These are phyloP conservation scores for Coemansia erecta DNA, from an alignment of 192 early-diverging fungal species.

Conservation along the genomic window DNA sequence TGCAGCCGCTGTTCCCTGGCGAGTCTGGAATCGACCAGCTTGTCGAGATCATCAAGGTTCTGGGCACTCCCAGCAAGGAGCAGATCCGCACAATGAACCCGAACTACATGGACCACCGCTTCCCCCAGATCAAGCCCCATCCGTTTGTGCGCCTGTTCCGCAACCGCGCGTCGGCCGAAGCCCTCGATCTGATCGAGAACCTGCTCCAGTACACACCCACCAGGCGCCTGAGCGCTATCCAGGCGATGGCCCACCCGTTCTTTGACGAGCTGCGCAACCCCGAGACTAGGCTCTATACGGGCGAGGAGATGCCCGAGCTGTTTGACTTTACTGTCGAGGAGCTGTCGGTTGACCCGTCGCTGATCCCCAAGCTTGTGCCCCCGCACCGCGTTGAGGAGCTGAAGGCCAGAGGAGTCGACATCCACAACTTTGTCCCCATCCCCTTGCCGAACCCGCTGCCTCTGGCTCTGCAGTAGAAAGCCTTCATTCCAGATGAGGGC, in stretches of 20 bases:
- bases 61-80: constrained; percentile 93
- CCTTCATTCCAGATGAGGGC: too few species aligned
- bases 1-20: constrained; percentile 91
- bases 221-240: constrained; percentile 76
- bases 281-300: constrained; percentile 78
- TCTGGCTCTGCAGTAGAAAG: constrained; percentile 37
- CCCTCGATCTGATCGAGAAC: constrained; percentile 79
- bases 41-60: constrained; percentile 98
- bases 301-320: constrained; percentile 78
- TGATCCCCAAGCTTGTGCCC: constrained; percentile 79
- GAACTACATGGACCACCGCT: constrained; percentile 97
- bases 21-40: constrained; percentile 98
- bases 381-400: constrained; percentile 57
- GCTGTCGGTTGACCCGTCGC: constrained; percentile 81
- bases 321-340: constrained; percentile 90
- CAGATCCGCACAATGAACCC: constrained; percentile 98
- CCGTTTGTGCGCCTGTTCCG: constrained; percentile 87
- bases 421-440: constrained; percentile 47
- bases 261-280: constrained; percentile 95
- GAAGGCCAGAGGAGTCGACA: constrained; percentile 37
- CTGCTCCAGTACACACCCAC: constrained; percentile 91
- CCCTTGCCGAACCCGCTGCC: constrained; percentile 45
- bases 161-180: constrained; percentile 77
- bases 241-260: constrained; percentile 92
- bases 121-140: constrained; percentile 95